Evolutionary conservation across 768 basidiomycete genomes (phyloP), one percentile per base, ranked within the genome.

Genomic region (Mycena kentingensis): DNA sequence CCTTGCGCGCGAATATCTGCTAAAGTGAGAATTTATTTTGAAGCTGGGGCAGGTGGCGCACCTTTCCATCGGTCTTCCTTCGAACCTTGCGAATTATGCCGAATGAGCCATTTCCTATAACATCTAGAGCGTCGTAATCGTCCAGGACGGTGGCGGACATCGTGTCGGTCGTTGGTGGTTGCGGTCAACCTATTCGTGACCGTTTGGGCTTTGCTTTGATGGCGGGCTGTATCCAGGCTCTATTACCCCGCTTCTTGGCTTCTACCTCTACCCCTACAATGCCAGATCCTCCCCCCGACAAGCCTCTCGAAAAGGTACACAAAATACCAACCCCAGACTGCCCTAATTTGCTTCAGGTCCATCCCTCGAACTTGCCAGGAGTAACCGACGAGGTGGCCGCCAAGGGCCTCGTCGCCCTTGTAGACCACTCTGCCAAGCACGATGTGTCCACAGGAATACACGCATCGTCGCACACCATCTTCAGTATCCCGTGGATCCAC

Each of bases 81-180:
- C 84, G 77, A 12, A 98, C 95, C 75, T 98, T 98, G 54, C 93
- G 85, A 59, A 99, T 99, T 55, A 98, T 91, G 2, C 97, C 97
- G 75, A 99, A 99, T 4, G 90, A 91, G 24, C 97, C 97, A 63
- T 95, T 98, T 4, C 97, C 97, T 41, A 99, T 96, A 51, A 97
- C 79, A 58, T 95, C 93, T 41, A 94, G 77, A 6, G 91, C 77
- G 55, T 93, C 92, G 64, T 96, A 98, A 43, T 81, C 79, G 61
- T 90, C 89, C 19, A 95, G 75, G 60, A 84, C 83, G n/a, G 63
- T 58, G 43, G 70, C 57, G 32, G 70, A 52, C 68, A 70, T 70
- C 18, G 57, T 38, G 57, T 39, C 13, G 37, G 21, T 39, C 31
- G 31, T 32, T 8, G 31, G 31, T 16, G 31, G 31, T 32, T 32